Conservation (phyloP, 805 yeast genomes). For the Schizosaccharomyces pombe region DNA sequence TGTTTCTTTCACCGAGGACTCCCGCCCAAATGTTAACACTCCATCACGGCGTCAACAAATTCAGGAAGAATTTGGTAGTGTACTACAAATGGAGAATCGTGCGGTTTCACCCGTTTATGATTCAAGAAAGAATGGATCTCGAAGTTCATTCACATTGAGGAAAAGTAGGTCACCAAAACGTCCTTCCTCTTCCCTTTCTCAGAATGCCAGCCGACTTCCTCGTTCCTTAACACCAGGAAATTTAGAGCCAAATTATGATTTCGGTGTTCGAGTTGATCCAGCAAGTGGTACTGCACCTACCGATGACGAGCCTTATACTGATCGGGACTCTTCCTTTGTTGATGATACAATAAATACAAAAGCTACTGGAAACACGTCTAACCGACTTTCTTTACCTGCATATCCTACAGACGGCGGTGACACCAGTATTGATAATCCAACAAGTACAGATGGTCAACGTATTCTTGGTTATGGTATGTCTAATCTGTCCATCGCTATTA, state of each 20-base stretch:
- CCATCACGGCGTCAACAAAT: neutral
- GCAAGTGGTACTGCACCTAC: neutral
- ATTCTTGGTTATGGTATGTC: constrained; percentile 25
- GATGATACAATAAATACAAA: neutral
- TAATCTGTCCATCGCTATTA: neutral
- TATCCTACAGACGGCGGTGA: neutral
- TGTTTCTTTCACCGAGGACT: no score
- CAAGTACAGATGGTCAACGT: constrained; percentile 25
- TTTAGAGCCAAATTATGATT: neutral
- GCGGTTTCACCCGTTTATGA: neutral
- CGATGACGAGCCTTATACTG: neutral
- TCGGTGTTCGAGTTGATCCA: neutral
- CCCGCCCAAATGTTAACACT: no score
- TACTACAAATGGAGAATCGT: neutral
- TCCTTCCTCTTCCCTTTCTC: neutral
- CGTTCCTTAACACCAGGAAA: neutral
- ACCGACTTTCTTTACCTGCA: neutral
- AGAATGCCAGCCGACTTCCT: neutral
- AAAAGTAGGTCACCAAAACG: neutral
- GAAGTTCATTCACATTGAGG: neutral
- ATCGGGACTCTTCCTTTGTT: neutral
- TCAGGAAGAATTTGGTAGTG: constrained; percentile 1
- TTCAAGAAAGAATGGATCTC: neutral
- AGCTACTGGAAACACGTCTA: neutral
- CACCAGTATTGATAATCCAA: neutral